These are phyloP conservation scores for Metschnikowia matae DNA, from an alignment of 805 yeast species.

Conservation along the genomic window DNA sequence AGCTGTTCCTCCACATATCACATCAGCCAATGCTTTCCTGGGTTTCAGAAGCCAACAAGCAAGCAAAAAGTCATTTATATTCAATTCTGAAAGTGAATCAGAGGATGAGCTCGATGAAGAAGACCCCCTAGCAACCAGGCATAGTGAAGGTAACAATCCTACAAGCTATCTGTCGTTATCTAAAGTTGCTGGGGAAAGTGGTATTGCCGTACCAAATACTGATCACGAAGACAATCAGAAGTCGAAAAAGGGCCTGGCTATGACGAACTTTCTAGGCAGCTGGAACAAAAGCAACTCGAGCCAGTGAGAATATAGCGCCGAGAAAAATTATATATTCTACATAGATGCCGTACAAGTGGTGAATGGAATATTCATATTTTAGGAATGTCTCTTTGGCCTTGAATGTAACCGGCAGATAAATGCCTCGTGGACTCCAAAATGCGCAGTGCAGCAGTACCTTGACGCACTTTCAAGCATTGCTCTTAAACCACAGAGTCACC, in stretches of 20 bases:
- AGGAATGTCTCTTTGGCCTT: no score
- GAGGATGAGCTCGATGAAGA: conserved; percentile 29
- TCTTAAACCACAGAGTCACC: background rate
- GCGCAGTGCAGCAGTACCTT: background rate
- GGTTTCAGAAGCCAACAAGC: conserved; percentile 19
- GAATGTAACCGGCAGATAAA: no score
- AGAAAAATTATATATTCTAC: background rate
- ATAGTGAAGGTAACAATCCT: conserved; percentile 13
- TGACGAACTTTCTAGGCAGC: conserved; percentile 18
- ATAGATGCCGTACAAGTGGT: background rate
- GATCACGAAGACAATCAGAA: conserved; percentile 11
- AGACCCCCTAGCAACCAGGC: conserved; percentile 5
- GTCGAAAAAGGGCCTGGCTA: conserved; percentile 30
- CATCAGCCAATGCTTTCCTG: conserved; percentile 40
- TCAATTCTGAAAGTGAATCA: conserved; percentile 35
- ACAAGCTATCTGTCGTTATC: conserved; percentile 44
- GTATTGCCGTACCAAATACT: conserved; percentile 30
- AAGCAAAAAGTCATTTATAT: conserved; percentile 28
- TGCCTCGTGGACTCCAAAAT: background rate
- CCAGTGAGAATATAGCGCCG: background rate
- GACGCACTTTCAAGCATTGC: background rate
- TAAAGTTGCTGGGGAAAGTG: conserved; percentile 48
- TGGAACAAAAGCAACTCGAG: conserved; percentile 16
- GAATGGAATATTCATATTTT: background rate
- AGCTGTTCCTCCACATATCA: conserved; percentile 41